Evolutionary conservation across 345 rosid genomes (phyloP), one percentile per base, ranked within the genome.

Genomic region (Euphorbia peplus): DNA sequence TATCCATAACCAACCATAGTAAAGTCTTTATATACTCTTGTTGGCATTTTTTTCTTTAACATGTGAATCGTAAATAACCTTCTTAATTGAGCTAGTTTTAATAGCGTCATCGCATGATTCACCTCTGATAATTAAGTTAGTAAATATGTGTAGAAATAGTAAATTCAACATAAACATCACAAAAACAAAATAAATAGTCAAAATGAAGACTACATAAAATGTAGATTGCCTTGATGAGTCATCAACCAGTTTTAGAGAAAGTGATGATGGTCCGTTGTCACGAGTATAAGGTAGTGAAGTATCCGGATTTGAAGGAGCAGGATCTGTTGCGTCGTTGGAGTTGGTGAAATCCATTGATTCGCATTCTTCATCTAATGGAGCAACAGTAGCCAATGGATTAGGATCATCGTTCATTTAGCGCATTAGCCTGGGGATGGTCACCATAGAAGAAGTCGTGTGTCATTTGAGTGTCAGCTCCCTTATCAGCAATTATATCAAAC

Each of bases 281-380:
- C 66, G 73, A 1, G 71, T 67, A 29, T 70, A 73, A 58, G 91
- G 50, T 58, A 75, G 89, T 13, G 77, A 64, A 64, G 55, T 71
- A 28, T 90, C 93, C 2, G 74, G 76, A 63, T 76, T 84, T 54
- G 78, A 76, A 60, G 79, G 84, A 6, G 70, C 67, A 41, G 86
- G 71, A 37, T 91, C 96, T 59, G 85, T 95, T 61, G 85, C 89
- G 0, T 79, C 85, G 15, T 88, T 88, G 12, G 97, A 88, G 85
- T 87, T 87, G 73, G 90, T 82, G 21, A 97, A 91, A 73, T 95
- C 95, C 99, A 95, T 95, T 26, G 99, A 91, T 75, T 91, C 96
- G 54, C 90, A 87, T 84, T 88, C 96, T 77, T 88, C 95, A 32
- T 90, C 96, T 77, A 90, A 70, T 19, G 85, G 76, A 73, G 88